Base-by-base conservation (phyloP, 1,284 basidiomycete species). In the Ceratobasidium papillatum region DNA sequence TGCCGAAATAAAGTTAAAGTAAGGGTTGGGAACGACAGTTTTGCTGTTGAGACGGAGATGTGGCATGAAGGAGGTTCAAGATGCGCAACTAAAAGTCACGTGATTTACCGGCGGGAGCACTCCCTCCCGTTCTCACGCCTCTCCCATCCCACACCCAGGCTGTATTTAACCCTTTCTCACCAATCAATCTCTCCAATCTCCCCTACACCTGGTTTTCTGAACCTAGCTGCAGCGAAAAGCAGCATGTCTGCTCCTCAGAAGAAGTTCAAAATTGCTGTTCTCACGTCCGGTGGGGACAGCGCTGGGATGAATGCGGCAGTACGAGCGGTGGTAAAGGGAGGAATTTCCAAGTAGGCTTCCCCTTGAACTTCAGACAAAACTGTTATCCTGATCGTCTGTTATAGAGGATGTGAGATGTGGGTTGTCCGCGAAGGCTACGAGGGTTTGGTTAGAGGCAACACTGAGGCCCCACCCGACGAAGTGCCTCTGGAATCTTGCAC, bases 401-500 rank as follows among this genome's bases (percentile, higher is more conserved):
- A 45, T 80, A 95, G 95, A 83, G 95, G 95, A 54, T 98, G 94
- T 82, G 93, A 98, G 81, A 90, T 93, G 14, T 98, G 90, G 87
- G 91, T 98, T 77, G 94, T 98, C 75, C 92, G 97, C 52, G 98
- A 99, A 85, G 97, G 97, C 52, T 99, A 98, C 86, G 96, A 99
- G 82, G 97, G 97, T 56, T 91, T 99, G 72, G 86, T 89, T 25
- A 81, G 84, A 69, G 88, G 88, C 41, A 89, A 89, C 80, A 79
- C 80, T 14, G 69, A 56, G 80, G 81, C 25, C 79, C 80, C 1
- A 76, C 79, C 17, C 65, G 74, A 14, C 54, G 76, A 58, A 72
- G 74, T n/a, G 71, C 75, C 41, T 74, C 74, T 77, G 5, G 74
- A 76, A 12, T 38, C 61, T 38, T 54, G 43, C 41, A 58, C 12